These are phyloP conservation scores for Kandelia obovata DNA, from an alignment of 345 rosid species.

Conservation along the genomic window DNA sequence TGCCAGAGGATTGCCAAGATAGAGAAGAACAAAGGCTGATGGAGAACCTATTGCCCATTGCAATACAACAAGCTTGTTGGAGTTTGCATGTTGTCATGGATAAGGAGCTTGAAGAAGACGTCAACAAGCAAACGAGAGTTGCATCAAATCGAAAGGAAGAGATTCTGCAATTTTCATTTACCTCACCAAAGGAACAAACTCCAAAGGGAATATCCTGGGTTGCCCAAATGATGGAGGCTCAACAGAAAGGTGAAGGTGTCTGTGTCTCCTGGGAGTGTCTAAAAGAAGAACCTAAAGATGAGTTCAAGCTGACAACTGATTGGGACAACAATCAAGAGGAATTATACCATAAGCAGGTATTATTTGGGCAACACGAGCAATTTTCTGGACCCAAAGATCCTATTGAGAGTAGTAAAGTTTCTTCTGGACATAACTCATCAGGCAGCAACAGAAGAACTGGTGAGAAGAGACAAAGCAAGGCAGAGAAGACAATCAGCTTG, in stretches of 20 bases:
- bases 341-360: slow-evolving; percentile 25
- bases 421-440: slow-evolving; percentile 29
- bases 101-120: slow-evolving; percentile 50
- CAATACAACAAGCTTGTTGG: slow-evolving; percentile 51
- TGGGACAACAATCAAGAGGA: slow-evolving; percentile 40
- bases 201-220: slow-evolving; percentile 56
- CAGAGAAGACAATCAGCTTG: slow-evolving; percentile 84
- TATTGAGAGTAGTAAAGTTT: slow-evolving; percentile 23
- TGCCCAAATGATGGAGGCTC: slow-evolving; percentile 50
- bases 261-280: slow-evolving; percentile 58
- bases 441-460: slow-evolving; percentile 47
- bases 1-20: slow-evolving; percentile 61
- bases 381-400: slow-evolving; percentile 32
- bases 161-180: slow-evolving; percentile 21
- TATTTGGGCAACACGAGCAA: slow-evolving; percentile 35
- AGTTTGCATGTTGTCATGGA: slow-evolving; percentile 50
- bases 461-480: slow-evolving; percentile 63
- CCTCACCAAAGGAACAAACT: slow-evolving; percentile 39
- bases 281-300: slow-evolving; percentile 52
- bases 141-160: slow-evolving; percentile 35
- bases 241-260: slow-evolving; percentile 56
- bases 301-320: slow-evolving; percentile 44
- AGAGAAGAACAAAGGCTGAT: slow-evolving; percentile 41
- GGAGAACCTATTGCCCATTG: slow-evolving; percentile 43
- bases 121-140: slow-evolving; percentile 24